Conservation (phyloP, 345 rosid species). For the Abelmoschus esculentus region DNA sequence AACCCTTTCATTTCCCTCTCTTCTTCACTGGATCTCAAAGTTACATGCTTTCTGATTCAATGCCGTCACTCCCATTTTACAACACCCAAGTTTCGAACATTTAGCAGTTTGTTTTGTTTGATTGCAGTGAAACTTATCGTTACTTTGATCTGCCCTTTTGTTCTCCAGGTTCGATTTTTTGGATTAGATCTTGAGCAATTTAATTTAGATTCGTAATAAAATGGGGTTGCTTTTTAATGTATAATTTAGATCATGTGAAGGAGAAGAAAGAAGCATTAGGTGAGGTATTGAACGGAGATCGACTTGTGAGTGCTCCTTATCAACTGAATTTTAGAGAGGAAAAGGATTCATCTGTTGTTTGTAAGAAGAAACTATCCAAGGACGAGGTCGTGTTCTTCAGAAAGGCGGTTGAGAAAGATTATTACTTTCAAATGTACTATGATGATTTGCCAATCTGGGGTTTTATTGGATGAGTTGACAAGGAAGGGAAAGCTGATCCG, state of each 20-base stretch:
- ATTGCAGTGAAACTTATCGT: too few relatives aligned
- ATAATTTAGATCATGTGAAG: constrained; percentile 39
- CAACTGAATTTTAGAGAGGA: constrained; percentile 63
- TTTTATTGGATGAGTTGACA: constrained; percentile 42
- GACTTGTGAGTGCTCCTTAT: constrained; percentile 84
- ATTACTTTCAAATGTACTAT: constrained; percentile 82
- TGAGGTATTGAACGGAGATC: constrained; percentile 76
- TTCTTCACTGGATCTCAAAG: too few relatives aligned
- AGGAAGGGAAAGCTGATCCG: constrained; percentile 49
- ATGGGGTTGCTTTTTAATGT: too few relatives aligned
- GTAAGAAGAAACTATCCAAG: constrained; percentile 46
- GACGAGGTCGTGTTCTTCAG: constrained; percentile 56
- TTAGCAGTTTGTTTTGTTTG: too few relatives aligned
- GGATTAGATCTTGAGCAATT: too few relatives aligned
- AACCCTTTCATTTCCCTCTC: neutral
- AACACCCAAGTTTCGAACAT: too few relatives aligned
- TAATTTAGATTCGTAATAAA: too few relatives aligned
- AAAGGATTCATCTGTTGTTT: constrained; percentile 50
- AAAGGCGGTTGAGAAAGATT: constrained; percentile 66
- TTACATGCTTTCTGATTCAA: too few relatives aligned
- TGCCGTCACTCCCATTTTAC: too few relatives aligned
- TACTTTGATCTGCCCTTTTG: too few relatives aligned
- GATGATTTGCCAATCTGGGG: constrained; percentile 51
- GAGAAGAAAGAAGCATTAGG: constrained; percentile 92
- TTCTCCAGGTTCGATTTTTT: too few relatives aligned